phyloP scores from a whole-genome alignment of 148 eudicot species.

The Camellia sinensis region DNA sequence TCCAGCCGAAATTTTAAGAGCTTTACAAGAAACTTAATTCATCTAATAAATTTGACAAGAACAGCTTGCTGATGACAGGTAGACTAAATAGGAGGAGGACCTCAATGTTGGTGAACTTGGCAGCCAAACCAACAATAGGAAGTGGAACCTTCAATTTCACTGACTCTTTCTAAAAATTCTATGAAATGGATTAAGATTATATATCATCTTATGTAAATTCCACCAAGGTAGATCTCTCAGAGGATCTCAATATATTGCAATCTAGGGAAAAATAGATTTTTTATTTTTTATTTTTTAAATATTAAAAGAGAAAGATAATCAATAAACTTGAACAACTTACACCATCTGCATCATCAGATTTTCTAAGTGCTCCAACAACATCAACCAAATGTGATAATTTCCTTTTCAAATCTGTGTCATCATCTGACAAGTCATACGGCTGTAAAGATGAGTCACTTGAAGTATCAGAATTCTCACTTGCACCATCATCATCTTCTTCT shows the following conservation, averaged over 20 bases:
- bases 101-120: background rate
- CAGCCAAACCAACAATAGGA: constrained; percentile 1
- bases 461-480: constrained; percentile 66
- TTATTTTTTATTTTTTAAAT: background rate
- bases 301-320: constrained; percentile 1
- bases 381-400: constrained; percentile 84
- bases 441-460: constrained; percentile 80
- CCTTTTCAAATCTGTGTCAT: constrained; percentile 75
- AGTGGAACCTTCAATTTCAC: background rate
- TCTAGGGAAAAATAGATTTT: background rate
- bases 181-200: background rate
- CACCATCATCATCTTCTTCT: constrained; percentile 42
- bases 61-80: constrained; percentile 1
- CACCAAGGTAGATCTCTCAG: background rate
- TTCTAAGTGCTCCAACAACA: constrained; percentile 81
- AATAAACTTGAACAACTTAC: constrained; percentile 41
- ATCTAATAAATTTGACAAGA: background rate
- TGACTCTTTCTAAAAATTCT: background rate
- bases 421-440: constrained; percentile 90
- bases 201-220: background rate
- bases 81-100: background rate
- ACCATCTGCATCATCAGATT: constrained; percentile 85
- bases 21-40: background rate
- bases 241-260: background rate
- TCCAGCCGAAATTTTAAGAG: background rate